Evolutionary conservation across 2,329 filamentous ascomycete species (phyloP).

Genomic region (Xylaria sp.): DNA sequence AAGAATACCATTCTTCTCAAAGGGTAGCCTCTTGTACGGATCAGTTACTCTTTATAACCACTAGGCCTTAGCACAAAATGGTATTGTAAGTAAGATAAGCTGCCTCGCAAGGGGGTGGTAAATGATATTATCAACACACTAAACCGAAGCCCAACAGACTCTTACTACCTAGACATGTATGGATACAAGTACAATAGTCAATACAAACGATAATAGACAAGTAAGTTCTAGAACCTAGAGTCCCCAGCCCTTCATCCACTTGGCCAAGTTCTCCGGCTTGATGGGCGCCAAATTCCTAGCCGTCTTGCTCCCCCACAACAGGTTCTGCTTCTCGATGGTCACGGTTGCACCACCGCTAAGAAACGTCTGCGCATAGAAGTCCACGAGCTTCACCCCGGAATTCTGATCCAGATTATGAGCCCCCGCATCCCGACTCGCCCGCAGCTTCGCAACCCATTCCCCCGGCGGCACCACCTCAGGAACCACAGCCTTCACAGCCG

Average conservation of each 20-base stretch:
- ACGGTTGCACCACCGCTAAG: not conserved
- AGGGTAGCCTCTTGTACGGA: not conserved
- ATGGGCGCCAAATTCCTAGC: conserved; percentile 14
- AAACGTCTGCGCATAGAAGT: conserved; percentile 29
- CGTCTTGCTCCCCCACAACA: conserved; percentile 18
- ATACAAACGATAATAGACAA: not conserved
- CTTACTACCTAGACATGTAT: too few species aligned
- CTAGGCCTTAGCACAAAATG: not conserved
- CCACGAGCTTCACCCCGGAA: conserved; percentile 25
- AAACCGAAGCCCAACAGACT: not conserved
- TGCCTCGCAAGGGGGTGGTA: not conserved
- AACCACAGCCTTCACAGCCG: conserved; percentile 13
- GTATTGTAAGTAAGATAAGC: not conserved
- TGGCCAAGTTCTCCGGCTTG: conserved; percentile 14
- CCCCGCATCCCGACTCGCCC: conserved; percentile 12
- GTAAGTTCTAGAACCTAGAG: too few species aligned
- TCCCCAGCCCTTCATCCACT: conserved; percentile 29
- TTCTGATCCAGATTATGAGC: conserved; percentile 17
- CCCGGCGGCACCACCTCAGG: conserved; percentile 14
- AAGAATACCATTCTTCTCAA: too few species aligned
- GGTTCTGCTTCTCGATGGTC: conserved; percentile 15
- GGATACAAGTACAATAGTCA: not conserved
- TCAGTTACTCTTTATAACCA: too few species aligned
- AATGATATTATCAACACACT: not conserved
- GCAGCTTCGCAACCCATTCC: conserved; percentile 25